A percentile compares a stretch with the other conserved stretches of the same genome.
These are phyloP conservation scores for Tetraselmis striata DNA, from an alignment of 139 green algal species.

Conservation along the genomic window DNA sequence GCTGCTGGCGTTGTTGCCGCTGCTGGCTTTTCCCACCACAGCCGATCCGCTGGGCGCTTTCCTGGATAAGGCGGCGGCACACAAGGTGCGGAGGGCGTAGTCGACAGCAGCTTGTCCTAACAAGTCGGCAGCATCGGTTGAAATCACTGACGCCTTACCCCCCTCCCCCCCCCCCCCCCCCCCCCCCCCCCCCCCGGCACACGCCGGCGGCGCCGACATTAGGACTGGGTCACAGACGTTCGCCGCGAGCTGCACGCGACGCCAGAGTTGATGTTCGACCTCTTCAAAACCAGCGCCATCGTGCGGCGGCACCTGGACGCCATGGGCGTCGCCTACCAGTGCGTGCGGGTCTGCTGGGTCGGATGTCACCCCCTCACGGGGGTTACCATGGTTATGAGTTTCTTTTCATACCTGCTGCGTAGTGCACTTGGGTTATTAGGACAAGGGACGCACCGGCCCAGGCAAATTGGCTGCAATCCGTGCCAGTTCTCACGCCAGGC, in stretches of 20 bases:
- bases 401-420: background rate
- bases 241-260: conserved; percentile 29
- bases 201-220: no score
- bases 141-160: no score
- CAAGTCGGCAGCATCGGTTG: no score
- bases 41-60: background rate
- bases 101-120: no score
- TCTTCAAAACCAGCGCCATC: conserved; percentile 58
- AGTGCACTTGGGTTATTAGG: no score
- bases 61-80: conserved; percentile 1
- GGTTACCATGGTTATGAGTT: background rate
- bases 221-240: conserved; percentile 26
- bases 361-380: background rate
- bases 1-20: no score
- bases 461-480: background rate
- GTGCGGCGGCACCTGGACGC: conserved; percentile 50
- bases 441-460: no score
- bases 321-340: conserved; percentile 57
- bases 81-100: no score
- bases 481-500: no score
- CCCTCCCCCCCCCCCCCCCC: no score
- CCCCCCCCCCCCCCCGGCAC: no score
- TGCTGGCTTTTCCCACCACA: no score
- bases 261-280: conserved; percentile 49
- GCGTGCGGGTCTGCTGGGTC: background rate